phyloP scores from a whole-genome alignment of 75 land plant genomes.

The Chamaecyparis obtusa region DNA sequence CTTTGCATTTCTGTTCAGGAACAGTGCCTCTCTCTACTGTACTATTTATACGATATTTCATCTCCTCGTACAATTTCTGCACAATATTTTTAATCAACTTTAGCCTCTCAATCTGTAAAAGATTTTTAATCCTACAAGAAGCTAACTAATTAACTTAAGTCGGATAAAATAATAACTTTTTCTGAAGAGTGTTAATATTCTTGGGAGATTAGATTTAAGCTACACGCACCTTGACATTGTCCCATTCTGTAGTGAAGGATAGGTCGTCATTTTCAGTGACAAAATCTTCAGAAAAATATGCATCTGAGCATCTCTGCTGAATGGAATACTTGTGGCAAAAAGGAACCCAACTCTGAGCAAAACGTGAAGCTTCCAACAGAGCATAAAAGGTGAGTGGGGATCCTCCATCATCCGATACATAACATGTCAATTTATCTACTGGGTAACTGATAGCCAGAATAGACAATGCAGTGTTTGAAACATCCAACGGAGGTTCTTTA shows the following conservation, averaged over 20 bases:
- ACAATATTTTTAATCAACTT: neutral
- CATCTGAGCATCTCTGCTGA: conserved; percentile 49
- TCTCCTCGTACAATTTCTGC: neutral
- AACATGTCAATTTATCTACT: conserved; percentile 44
- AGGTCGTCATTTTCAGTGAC: neutral
- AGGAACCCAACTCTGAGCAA: conserved; percentile 52
- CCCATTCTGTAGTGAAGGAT: neutral
- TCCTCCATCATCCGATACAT: conserved; percentile 64
- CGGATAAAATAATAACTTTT: neutral
- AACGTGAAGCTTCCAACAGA: conserved; percentile 52
- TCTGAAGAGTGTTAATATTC: neutral
- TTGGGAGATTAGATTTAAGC: too few relatives aligned
- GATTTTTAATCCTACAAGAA: too few relatives aligned
- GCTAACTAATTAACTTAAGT: neutral
- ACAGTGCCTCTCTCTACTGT: too few relatives aligned
- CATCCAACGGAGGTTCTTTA: conserved; percentile 50
- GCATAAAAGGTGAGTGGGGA: conserved; percentile 48
- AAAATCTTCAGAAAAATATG: conserved; percentile 23
- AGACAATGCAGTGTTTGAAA: conserved; percentile 47
- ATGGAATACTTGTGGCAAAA: conserved; percentile 53
- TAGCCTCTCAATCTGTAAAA: too few relatives aligned
- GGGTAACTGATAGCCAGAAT: conserved; percentile 62
- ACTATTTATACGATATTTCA: too few relatives aligned
- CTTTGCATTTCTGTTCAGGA: too few relatives aligned
- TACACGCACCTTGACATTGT: conserved; percentile 19